Evolutionary conservation across 2,329 filamentous ascomycete genomes (phyloP).

Genomic region (Zymoseptoria brevis): DNA sequence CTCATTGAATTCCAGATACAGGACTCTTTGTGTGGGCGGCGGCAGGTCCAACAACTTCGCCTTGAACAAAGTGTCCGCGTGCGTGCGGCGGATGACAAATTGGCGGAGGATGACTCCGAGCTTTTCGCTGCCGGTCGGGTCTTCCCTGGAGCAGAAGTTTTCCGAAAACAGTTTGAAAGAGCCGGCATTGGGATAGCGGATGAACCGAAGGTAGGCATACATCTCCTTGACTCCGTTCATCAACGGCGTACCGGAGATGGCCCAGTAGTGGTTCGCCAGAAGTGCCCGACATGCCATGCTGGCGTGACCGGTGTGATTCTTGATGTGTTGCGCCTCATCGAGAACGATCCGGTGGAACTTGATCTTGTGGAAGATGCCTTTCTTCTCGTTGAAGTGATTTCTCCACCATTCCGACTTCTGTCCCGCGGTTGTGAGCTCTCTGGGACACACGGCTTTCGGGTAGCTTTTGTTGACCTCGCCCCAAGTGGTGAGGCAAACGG

Average conservation of each 20-base stretch:
- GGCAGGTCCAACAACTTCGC: constrained; percentile 49
- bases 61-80: constrained; percentile 46
- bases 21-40: constrained; percentile 36
- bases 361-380: constrained; percentile 34
- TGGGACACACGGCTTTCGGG: constrained; percentile 34
- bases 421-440: constrained; percentile 30
- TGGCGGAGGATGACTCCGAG: constrained; percentile 33
- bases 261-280: constrained; percentile 34
- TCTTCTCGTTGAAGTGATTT: constrained; percentile 22
- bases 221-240: constrained; percentile 28
- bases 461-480: constrained; percentile 35
- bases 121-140: constrained; percentile 27
- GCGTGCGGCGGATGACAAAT: constrained; percentile 50
- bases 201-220: constrained; percentile 39
- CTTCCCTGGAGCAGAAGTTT: constrained; percentile 34
- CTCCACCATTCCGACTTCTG: constrained; percentile 36
- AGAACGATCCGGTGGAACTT: constrained; percentile 56
- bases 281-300: constrained; percentile 40
- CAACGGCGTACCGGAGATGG: constrained; percentile 39
- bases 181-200: constrained; percentile 35
- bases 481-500: constrained; percentile 37
- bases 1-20: constrained; percentile 42
- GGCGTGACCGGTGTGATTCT: constrained; percentile 46
- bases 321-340: constrained; percentile 96
- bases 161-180: constrained; percentile 36